These are phyloP conservation scores for Hypoxylon crocopeplum DNA, from an alignment of 495 filamentous ascomycete species.

Conservation along the genomic window DNA sequence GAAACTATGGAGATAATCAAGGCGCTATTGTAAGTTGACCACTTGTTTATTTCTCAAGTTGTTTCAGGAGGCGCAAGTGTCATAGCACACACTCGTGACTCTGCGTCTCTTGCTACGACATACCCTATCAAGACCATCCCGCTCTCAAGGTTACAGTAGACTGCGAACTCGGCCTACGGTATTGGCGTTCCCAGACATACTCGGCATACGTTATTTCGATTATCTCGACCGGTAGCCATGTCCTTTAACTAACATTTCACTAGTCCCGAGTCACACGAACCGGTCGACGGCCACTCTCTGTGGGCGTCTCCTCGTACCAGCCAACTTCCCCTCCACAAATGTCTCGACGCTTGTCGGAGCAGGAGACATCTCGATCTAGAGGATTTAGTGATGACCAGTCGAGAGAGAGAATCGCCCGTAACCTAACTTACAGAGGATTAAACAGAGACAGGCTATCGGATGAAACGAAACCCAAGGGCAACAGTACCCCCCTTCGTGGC, in stretches of 20 bases:
- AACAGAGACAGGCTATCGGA: slow-evolving; percentile 34
- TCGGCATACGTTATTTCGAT: neutral
- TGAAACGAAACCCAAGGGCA: slow-evolving; percentile 32
- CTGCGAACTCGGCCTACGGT: no score
- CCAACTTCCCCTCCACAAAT: slow-evolving; percentile 47
- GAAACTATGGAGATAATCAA: slow-evolving; percentile 41
- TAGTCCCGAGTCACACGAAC: slow-evolving; percentile 51
- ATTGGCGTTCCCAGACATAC: no score
- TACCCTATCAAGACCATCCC: neutral
- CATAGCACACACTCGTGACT: neutral
- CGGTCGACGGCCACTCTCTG: slow-evolving; percentile 54
- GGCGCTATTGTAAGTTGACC: slow-evolving; percentile 50
- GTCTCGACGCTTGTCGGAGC: slow-evolving; percentile 54
- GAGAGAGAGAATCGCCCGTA: slow-evolving; percentile 37
- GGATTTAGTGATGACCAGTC: slow-evolving; percentile 38
- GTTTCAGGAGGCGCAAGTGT: slow-evolving; percentile 12
- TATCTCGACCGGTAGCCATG: neutral
- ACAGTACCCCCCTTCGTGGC: slow-evolving; percentile 39
- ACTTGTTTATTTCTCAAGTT: slow-evolving; percentile 13
- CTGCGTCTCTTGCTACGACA: neutral
- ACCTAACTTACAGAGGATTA: slow-evolving; percentile 42
- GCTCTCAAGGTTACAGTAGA: neutral
- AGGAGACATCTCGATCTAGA: slow-evolving; percentile 48
- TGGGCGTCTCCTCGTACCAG: slow-evolving; percentile 47
- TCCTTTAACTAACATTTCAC: slow-evolving; percentile 18